phyloP scores from a whole-genome alignment of 1,139 yeast species.

The Magnusiomyces paraingens region DNA sequence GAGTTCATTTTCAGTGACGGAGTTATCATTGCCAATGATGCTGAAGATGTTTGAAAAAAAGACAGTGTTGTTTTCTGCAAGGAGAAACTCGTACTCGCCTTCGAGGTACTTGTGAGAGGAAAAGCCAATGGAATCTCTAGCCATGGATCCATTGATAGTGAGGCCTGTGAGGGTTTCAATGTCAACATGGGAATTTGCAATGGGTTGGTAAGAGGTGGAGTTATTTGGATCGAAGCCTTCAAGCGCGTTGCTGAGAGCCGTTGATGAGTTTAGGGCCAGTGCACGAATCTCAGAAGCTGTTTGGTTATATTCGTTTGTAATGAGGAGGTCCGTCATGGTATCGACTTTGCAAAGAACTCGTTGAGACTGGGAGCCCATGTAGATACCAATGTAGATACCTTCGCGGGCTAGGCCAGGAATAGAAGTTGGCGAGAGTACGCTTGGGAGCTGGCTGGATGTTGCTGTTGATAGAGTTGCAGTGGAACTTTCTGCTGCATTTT shows the following conservation, averaged over 20 bases:
- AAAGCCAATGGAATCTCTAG: conserved; percentile 17
- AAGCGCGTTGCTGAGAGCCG: conserved; percentile 4
- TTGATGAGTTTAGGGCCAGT: background rate
- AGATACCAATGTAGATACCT: conserved; percentile 8
- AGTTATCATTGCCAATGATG: conserved; percentile 1
- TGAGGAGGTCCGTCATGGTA: conserved; percentile 8
- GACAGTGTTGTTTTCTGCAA: conserved; percentile 16
- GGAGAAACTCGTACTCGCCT: conserved; percentile 19
- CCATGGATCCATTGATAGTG: conserved; percentile 16
- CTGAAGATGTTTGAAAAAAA: conserved; percentile 9
- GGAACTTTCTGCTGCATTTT: too few relatives aligned
- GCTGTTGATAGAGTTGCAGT: too few relatives aligned
- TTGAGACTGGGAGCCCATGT: conserved; percentile 9
- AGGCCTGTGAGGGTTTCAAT: conserved; percentile 12
- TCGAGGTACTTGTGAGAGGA: conserved; percentile 10
- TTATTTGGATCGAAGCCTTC: conserved; percentile 15
- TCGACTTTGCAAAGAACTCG: conserved; percentile 10
- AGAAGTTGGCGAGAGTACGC: background rate
- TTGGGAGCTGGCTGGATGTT: too few relatives aligned
- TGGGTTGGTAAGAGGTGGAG: conserved; percentile 15
- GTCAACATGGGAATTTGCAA: conserved; percentile 17
- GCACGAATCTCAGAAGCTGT: background rate
- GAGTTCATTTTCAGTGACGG: conserved; percentile 3
- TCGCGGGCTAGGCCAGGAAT: conserved; percentile 10
- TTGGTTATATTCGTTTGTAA: conserved; percentile 8